A percentile compares a stretch with the other conserved stretches of the same genome.
Evolutionary conservation across 1,284 basidiomycete species (phyloP).

Genomic region (Ceratorhiza oryzae-sativae): DNA sequence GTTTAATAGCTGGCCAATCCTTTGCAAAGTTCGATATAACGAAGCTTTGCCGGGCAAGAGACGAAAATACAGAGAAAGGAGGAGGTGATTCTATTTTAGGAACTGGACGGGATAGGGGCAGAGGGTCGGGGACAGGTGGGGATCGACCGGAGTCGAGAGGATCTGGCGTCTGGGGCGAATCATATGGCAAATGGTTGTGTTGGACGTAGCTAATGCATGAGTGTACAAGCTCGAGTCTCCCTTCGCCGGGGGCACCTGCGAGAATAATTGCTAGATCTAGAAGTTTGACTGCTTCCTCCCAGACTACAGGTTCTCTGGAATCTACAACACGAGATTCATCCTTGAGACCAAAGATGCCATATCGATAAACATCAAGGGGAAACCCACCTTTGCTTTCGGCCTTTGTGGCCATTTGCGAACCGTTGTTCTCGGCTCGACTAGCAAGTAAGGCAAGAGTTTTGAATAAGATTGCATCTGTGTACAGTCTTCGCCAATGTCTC

Average conservation of each 20-base stretch:
- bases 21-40: constrained; percentile 67
- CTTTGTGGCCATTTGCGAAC: background rate
- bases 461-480: constrained; percentile 15
- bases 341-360: background rate
- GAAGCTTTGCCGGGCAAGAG: constrained; percentile 66
- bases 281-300: constrained; percentile 57
- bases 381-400: background rate
- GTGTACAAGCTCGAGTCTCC: constrained; percentile 66
- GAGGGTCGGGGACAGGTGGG: background rate
- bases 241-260: constrained; percentile 75
- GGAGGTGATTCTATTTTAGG: constrained; percentile 57
- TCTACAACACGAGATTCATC: background rate
- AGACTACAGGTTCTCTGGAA: background rate
- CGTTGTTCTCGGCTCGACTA: background rate
- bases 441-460: background rate
- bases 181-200: constrained; percentile 42
- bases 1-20: constrained; percentile 74
- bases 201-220: constrained; percentile 64
- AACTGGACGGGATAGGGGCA: constrained; percentile 46
- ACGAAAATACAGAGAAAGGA: constrained; percentile 63
- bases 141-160: background rate
- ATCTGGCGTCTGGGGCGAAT: background rate
- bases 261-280: constrained; percentile 86
- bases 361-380: too few relatives aligned
- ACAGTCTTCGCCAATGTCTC: constrained; percentile 22